phyloP scores from a whole-genome alignment of 1,284 basidiomycete genomes.

The Lentinula novae-zelandiae region DNA sequence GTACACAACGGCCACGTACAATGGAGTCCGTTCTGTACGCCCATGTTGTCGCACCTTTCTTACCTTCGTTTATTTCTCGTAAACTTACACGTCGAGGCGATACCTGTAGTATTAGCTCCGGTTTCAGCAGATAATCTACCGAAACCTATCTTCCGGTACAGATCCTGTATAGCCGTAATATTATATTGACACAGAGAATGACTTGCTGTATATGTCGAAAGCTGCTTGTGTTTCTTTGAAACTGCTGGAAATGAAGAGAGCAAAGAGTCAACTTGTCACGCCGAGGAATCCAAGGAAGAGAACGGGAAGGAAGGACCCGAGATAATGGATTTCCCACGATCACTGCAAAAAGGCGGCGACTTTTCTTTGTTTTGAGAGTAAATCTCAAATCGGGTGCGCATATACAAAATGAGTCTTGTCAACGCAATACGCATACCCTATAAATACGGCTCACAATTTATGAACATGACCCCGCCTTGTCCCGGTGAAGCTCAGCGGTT shows the following conservation, averaged over 20 bases:
- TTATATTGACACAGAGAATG: neutral
- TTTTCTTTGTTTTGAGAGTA: constrained; percentile 20
- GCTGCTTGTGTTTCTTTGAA: neutral
- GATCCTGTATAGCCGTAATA: neutral
- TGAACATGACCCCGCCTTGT: constrained; percentile 10
- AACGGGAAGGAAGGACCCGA: constrained; percentile 18
- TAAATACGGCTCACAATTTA: constrained; percentile 12
- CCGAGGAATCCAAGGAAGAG: neutral
- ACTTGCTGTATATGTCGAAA: neutral
- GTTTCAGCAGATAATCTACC: neutral
- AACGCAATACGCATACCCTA: constrained; percentile 2
- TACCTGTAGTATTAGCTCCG: neutral
- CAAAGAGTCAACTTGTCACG: neutral
- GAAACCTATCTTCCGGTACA: neutral
- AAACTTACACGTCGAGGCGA: neutral
- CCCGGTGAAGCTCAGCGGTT: constrained; percentile 14
- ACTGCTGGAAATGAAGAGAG: neutral
- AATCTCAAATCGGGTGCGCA: neutral
- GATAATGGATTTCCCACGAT: constrained; percentile 18
- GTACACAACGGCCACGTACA: neutral
- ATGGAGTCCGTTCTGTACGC: neutral
- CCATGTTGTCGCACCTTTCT: neutral
- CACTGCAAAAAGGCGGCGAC: constrained; percentile 15
- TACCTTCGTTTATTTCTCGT: neutral
- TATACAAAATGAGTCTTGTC: constrained; percentile 1